Evolutionary conservation across 1,284 basidiomycete species (phyloP).

Genomic region (Ganoderma boninense): DNA sequence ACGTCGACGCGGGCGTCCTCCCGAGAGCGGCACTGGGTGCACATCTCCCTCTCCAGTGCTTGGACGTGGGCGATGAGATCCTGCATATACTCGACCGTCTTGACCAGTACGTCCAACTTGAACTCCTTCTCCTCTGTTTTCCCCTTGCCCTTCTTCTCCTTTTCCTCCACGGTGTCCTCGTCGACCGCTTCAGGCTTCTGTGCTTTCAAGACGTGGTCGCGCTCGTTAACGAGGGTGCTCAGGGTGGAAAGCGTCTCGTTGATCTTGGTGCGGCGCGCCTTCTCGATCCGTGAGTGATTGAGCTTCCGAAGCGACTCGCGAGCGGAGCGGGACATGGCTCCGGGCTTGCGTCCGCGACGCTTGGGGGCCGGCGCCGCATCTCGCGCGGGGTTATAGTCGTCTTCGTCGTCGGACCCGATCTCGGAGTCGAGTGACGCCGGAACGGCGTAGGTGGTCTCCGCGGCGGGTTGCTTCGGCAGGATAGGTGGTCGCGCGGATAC

Average conservation of each 20-base stretch:
- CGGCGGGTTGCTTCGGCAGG: constrained; percentile 36
- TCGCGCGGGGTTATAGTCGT: constrained; percentile 42
- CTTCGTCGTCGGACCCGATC: constrained; percentile 35
- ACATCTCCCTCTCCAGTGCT: constrained; percentile 51
- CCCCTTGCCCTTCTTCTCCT: constrained; percentile 54
- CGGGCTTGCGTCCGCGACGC: constrained; percentile 76
- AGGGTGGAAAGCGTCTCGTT: constrained; percentile 79
- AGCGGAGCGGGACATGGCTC: constrained; percentile 71
- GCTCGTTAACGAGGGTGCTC: constrained; percentile 63
- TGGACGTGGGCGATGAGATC: constrained; percentile 62
- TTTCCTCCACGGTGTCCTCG: constrained; percentile 42
- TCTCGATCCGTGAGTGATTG: constrained; percentile 87
- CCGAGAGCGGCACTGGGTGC: constrained; percentile 41
- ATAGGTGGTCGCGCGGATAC: constrained; percentile 34
- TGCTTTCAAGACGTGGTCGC: constrained; percentile 39
- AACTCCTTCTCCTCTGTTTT: constrained; percentile 74
- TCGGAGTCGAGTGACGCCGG: constrained; percentile 35
- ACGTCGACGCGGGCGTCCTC: constrained; percentile 9
- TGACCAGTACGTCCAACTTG: constrained; percentile 82
- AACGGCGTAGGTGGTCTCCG: constrained; percentile 36
- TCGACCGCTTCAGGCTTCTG: constrained; percentile 41
- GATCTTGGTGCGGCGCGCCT: constrained; percentile 83
- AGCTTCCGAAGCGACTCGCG: constrained; percentile 81
- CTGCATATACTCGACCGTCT: constrained; percentile 75
- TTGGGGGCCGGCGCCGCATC: constrained; percentile 40